Evolutionary conservation across 495 filamentous ascomycete genomes (phyloP).

Genomic region (Daldinia grandis): DNA sequence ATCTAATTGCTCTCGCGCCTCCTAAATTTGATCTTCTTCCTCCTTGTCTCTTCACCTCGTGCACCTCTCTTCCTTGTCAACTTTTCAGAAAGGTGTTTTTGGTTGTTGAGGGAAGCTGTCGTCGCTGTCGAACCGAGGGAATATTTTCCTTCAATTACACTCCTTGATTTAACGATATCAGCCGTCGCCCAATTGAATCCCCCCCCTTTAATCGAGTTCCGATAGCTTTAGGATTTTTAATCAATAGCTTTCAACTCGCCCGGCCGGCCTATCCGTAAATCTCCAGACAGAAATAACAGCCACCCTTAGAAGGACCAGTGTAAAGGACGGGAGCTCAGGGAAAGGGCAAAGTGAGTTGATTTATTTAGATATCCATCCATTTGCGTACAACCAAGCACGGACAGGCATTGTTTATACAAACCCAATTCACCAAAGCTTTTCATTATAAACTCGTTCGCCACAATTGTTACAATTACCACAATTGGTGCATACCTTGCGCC

Average conservation of each 20-base stretch:
- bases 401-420: conserved; percentile 10
- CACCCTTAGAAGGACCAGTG: not conserved
- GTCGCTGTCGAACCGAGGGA: conserved; percentile 21
- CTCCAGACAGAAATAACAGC: conserved; percentile 11
- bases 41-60: conserved; percentile 24
- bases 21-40: conserved; percentile 37
- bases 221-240: not conserved
- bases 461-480: not conserved
- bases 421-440: conserved; percentile 1
- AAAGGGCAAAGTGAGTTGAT: conserved; percentile 21
- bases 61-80: conserved; percentile 33
- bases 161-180: conserved; percentile 28
- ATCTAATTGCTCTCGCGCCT: conserved; percentile 19
- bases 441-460: not conserved
- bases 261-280: conserved; percentile 31
- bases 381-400: not conserved
- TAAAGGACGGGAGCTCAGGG: not conserved
- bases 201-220: conserved; percentile 3
- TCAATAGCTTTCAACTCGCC: conserved; percentile 11
- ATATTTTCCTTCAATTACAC: conserved; percentile 21
- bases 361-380: not conserved
- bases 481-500: conserved; percentile 10
- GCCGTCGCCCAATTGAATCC: conserved; percentile 28
- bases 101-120: conserved; percentile 32
- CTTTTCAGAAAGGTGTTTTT: conserved; percentile 18